phyloP scores from a whole-genome alignment of 2,329 filamentous ascomycete species.

The Esteya vermicola region DNA sequence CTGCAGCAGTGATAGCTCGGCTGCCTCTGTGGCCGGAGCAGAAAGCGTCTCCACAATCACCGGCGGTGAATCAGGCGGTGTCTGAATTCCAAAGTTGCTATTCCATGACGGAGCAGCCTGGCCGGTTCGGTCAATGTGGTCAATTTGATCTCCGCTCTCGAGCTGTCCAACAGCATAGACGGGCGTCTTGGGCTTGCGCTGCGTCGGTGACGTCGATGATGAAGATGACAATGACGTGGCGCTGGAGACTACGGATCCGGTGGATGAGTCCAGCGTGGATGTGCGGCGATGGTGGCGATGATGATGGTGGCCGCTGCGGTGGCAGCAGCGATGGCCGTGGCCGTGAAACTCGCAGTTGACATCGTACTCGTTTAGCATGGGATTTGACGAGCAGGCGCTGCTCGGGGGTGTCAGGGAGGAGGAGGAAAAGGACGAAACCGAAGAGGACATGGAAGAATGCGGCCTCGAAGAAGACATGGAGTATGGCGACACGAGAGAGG shows the following conservation, averaged over 20 bases:
- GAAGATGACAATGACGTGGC: too few species aligned
- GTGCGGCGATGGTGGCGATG: constrained; percentile 6
- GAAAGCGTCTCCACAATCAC: too few species aligned
- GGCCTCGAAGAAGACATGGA: not conserved
- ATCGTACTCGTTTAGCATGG: not conserved
- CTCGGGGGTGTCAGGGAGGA: constrained; percentile 1
- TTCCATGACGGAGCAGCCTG: too few species aligned
- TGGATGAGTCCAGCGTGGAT: constrained; percentile 10
- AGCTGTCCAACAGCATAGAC: constrained; percentile 34
- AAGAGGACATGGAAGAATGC: not conserved
- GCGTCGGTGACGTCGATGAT: constrained; percentile 17
- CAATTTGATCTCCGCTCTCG: too few species aligned
- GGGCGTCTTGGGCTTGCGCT: constrained; percentile 36
- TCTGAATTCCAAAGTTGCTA: constrained; percentile 3
- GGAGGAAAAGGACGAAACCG: constrained; percentile 2
- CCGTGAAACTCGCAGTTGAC: too few species aligned
- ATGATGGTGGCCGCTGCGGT: not conserved
- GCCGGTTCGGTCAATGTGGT: too few species aligned
- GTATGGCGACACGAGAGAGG: not conserved
- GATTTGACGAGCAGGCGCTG: not conserved
- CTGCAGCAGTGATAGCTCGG: constrained; percentile 7
- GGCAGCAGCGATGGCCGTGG: not conserved
- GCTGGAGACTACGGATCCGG: not conserved
- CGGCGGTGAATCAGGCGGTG: constrained; percentile 2
- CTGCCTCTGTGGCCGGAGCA: not conserved